Percentiles rank a stretch among this genome's conserved stretches.
phyloP scores from a whole-genome alignment of 352 stramenopile species.

The Thraustotheca clavata region DNA sequence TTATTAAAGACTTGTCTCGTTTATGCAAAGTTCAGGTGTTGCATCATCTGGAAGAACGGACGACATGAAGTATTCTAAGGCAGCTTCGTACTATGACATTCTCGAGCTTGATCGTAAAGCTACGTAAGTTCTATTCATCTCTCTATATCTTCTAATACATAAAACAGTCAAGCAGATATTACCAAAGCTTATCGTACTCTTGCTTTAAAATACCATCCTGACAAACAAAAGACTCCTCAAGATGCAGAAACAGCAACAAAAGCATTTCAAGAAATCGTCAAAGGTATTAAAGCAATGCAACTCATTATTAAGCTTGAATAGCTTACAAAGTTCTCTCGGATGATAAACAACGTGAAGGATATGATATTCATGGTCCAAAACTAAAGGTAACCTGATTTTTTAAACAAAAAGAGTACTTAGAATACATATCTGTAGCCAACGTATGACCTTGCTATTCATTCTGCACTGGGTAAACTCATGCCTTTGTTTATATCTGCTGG shows the following conservation, averaged over 20 bases:
- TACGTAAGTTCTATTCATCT: neutral
- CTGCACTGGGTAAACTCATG: conserved; percentile 5
- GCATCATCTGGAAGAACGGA: too few relatives aligned
- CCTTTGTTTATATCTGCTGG: neutral
- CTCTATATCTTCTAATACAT: neutral
- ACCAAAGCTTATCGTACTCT: conserved; percentile 18
- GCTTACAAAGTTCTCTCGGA: conserved; percentile 20
- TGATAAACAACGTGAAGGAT: neutral
- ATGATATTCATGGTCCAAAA: conserved; percentile 18
- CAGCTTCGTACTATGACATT: conserved; percentile 18
- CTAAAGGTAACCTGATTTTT: conserved; percentile 1
- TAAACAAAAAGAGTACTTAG: neutral
- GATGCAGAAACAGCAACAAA: conserved; percentile 10
- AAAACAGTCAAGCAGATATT: conserved; percentile 14
- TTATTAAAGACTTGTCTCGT: too few relatives aligned
- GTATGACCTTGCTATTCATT: conserved; percentile 20
- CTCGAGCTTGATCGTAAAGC: conserved; percentile 4
- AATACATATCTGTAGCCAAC: conserved; percentile 10
- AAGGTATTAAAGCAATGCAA: neutral
- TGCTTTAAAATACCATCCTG: conserved; percentile 18
- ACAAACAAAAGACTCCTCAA: conserved; percentile 18
- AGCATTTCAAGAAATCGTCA: conserved; percentile 18
- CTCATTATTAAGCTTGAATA: neutral
- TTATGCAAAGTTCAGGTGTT: too few relatives aligned
- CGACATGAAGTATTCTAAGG: conserved; percentile 6